Base-by-base conservation (phyloP, 352 stramenopile genomes). In the Peronospora destructor region DNA sequence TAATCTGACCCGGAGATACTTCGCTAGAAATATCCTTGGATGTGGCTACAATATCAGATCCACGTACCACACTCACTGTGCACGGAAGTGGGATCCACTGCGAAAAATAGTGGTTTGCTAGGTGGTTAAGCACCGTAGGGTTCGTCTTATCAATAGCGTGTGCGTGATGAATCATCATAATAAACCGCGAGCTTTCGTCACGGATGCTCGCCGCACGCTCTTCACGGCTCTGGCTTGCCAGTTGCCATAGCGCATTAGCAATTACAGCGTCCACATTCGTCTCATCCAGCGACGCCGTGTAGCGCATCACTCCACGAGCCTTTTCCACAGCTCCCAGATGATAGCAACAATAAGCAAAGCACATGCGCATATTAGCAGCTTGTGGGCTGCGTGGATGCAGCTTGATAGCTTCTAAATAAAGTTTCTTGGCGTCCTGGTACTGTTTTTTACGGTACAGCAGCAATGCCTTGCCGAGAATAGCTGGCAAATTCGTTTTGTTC, bases 51-150 rank as follows among this genome's bases (percentile, higher is more conserved):
- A 96, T 61, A n/a, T 69, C 61, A 1, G 82, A 97, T 51, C 89
- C 87, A 43, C 81, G 70, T 53, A 92, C 71, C 4, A 96, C 85
- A 32, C 81, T 71, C 19, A 91, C 84, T 0, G 80, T 91, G 35
- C 90, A 95, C 6, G 88, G 71, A 21, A 98, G 59, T 0, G 87
- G 90, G 7, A 95, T 95, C 94, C 93, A 98, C 55, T 97, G 96
- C 47, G 87, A 95, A 68, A 98, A 98, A 64, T 98, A 98, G 70
- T 98, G 94, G 79, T 98, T 98, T 8, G 95, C 95, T 47, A 98
- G 68, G 66, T 98, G 94, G 71, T 98, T 98, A 38, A 98, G 73
- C 14, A 98, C 94, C 46, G 80, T 91, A 7, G 84, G 81, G 50
- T 91, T 91, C 25, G 76, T 89, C 56, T 91, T 91, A 56, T 94